Conservation (phyloP, 495 filamentous ascomycete genomes). For the Aspergillus coremiiformis region DNA sequence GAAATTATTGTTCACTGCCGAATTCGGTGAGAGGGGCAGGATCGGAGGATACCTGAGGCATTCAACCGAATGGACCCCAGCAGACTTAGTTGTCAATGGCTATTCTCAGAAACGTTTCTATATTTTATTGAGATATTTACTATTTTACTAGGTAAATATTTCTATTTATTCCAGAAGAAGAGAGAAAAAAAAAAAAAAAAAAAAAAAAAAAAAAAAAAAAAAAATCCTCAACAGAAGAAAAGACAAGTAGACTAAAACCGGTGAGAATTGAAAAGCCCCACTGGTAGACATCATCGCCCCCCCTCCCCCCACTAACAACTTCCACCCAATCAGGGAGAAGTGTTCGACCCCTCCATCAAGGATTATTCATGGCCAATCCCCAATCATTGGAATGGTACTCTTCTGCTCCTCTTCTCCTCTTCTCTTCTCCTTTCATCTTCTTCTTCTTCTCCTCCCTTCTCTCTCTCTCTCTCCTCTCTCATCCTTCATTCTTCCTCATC, state of each 20-base stretch:
- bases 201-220: no score
- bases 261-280: constrained; percentile 18
- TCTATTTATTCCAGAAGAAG: no score
- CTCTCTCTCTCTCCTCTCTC: constrained; percentile 5
- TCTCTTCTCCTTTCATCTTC: constrained; percentile 20
- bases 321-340: constrained; percentile 6
- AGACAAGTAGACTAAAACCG: neutral
- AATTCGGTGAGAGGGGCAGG: no score
- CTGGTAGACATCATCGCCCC: constrained; percentile 31
- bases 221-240: neutral
- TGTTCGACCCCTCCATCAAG: constrained; percentile 16
- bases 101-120: no score
- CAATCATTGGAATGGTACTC: constrained; percentile 15
- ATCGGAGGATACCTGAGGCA: no score
- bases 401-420: constrained; percentile 15
- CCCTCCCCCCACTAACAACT: no score
- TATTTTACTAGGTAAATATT: no score
- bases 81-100: no score
- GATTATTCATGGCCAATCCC: constrained; percentile 18
- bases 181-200: no score
- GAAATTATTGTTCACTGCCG: no score
- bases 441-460: constrained; percentile 13
- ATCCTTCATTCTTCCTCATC: constrained; percentile 5
- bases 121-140: no score
- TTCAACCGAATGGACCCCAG: no score